Evolutionary conservation across 139 green algal genomes (phyloP).

Genomic region (Chlamydomonas sp.): DNA sequence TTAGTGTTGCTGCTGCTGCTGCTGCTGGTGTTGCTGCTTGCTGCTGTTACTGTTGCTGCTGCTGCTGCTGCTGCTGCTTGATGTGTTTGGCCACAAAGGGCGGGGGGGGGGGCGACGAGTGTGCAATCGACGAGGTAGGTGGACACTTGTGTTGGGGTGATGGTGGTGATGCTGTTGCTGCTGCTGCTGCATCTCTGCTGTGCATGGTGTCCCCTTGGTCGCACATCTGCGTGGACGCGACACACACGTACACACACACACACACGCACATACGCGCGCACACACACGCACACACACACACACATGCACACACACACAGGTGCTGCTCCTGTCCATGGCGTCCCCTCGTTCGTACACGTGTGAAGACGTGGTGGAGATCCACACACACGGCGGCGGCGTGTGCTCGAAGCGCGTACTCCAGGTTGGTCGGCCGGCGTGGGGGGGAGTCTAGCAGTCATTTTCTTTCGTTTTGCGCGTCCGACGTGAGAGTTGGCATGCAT

Average conservation of each 20-base stretch:
- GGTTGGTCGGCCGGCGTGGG: no score
- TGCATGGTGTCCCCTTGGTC: conserved; percentile 65
- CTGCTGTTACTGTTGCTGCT: background rate
- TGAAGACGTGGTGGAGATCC: conserved; percentile 95
- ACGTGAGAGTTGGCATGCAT: no score
- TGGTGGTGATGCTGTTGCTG: conserved; percentile 35
- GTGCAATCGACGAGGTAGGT: background rate
- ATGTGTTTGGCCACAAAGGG: background rate
- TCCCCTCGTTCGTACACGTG: conserved; percentile 82
- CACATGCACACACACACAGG: conserved; percentile 11
- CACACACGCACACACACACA: background rate
- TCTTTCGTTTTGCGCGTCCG: no score
- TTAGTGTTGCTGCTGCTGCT: background rate
- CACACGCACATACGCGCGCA: no score
- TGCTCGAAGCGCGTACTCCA: conserved; percentile 68
- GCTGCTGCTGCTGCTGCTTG: background rate
- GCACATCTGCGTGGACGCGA: no score
- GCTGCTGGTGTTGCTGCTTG: background rate
- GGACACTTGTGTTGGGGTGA: background rate
- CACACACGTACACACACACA: background rate
- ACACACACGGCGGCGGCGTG: conserved; percentile 85
- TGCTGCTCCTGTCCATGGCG: conserved; percentile 73
- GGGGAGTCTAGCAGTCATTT: no score
- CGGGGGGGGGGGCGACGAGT: background rate
- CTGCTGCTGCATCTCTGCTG: no score